Conservation (phyloP, 148 eudicot genomes). For the Polygonum aviculare region DNA sequence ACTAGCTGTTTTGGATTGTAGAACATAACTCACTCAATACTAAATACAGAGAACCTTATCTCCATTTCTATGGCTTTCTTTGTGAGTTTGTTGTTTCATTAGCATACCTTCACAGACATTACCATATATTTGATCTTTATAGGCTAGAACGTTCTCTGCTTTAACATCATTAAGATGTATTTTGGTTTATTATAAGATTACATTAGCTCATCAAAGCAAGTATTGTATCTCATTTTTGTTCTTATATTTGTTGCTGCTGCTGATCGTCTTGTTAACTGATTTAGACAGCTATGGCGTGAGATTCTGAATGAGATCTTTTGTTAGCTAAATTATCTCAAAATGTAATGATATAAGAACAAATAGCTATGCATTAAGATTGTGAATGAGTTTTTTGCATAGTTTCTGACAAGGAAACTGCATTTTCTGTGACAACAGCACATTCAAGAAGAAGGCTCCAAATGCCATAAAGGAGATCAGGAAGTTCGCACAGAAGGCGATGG, state of each 20-base stretch:
- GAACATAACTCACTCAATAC: no score
- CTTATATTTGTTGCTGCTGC: neutral
- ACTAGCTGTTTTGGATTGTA: neutral
- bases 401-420: neutral
- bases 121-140: neutral
- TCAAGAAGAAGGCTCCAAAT: conserved; percentile 83
- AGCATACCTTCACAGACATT: no score
- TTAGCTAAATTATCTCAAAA: no score
- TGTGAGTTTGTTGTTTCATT: no score
- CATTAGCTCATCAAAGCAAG: no score
- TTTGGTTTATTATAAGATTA: no score
- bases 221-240: no score
- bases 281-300: neutral
- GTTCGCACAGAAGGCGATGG: conserved; percentile 73
- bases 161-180: no score
- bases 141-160: no score
- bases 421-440: conserved; percentile 34
- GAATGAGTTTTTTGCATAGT: neutral
- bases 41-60: no score
- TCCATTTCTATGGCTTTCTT: no score
- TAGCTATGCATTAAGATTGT: neutral
- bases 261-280: neutral
- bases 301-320: neutral
- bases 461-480: conserved; percentile 72
- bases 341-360: no score